A percentile compares a stretch with the other conserved stretches of the same genome.
Conservation (phyloP, 108 stramenopile genomes). For the Pseudonitzschia pungens region DNA sequence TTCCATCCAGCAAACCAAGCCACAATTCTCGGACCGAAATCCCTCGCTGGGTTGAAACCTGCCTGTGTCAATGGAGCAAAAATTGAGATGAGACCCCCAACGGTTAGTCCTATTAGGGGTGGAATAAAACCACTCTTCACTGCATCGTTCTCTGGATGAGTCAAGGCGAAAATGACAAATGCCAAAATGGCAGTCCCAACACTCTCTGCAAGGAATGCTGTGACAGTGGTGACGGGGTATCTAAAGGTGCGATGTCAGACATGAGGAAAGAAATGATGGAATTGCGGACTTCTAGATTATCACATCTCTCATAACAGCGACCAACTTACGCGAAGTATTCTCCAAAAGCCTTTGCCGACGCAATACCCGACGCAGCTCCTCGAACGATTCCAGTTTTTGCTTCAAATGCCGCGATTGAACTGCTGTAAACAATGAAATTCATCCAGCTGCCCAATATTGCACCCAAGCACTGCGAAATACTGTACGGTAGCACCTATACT, state of each 20-base stretch:
- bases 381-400: conserved; percentile 37
- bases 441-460: conserved; percentile 40
- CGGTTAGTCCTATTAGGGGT: conserved; percentile 51
- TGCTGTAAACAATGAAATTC: conserved; percentile 40
- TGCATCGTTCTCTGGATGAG: conserved; percentile 43
- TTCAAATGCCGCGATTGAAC: conserved; percentile 43
- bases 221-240: conserved; percentile 23
- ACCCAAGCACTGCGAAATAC: conserved; percentile 40
- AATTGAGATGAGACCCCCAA: conserved; percentile 46
- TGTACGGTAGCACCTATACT: conserved; percentile 48
- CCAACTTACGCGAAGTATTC: conserved; percentile 47
- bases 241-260: conserved; percentile 13
- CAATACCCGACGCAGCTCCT: conserved; percentile 26
- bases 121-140: conserved; percentile 39
- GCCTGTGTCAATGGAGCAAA: conserved; percentile 64
- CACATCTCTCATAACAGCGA: neutral
- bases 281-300: no score
- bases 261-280: neutral
- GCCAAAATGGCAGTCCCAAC: conserved; percentile 51
- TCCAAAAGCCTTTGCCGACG: conserved; percentile 51
- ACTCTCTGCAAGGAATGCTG: conserved; percentile 48
- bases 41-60: conserved; percentile 71
- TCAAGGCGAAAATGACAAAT: conserved; percentile 58
- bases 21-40: conserved; percentile 66
- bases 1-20: conserved; percentile 64